Evolutionary conservation across 108 stramenopile genomes (phyloP), one percentile per base, ranked within the genome.

Genomic region (Poteriospumella lacustris): DNA sequence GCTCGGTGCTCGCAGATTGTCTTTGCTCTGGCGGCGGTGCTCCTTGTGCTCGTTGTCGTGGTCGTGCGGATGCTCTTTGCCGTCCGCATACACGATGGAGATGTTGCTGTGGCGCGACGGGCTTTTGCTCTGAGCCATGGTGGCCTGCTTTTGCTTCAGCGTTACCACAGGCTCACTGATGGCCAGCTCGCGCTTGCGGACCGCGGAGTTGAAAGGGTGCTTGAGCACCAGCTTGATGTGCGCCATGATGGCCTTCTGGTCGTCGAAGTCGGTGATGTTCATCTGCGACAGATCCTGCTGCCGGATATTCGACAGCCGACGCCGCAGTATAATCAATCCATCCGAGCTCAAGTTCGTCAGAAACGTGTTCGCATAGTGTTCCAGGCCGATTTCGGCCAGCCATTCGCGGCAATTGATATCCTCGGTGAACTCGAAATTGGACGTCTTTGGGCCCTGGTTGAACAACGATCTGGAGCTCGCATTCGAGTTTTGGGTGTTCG

Each of bases 181-280:
- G 47, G 47, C 9, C 15, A 9, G 9, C 47, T 52, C 47, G 9
- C 19, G 9, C 15, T 19, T 12, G 9, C 70, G 12, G 42, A 44
- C 42, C 3, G 33, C 31, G 42, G 24, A 29, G 33, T 44, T 3
- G 47, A 52, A 73, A 52, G 43, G 44, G 41, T 73, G 70, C 70
- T 73, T 44, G 40, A 5, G 41, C 5, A 33, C 47, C 31, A 73
- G 31, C 5, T 5, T 38, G 9, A 73, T 73, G 42, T 73, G 70
- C 31, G 26, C 5, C 44, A 52, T 44, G 12, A 73, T 5, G 15
- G 24, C 76, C 77, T 83, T 81, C 43, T 83, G 82, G 77, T 83
- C 79, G 68, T 81, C 81, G 44, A 83, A 83, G 9, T 68, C 39
- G 26, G 81, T 83, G 43, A 83, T 83, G 78, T 83, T 83, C 82